Conservation (phyloP, 2,329 filamentous ascomycete genomes). For the Aureobasidium sp. region DNA sequence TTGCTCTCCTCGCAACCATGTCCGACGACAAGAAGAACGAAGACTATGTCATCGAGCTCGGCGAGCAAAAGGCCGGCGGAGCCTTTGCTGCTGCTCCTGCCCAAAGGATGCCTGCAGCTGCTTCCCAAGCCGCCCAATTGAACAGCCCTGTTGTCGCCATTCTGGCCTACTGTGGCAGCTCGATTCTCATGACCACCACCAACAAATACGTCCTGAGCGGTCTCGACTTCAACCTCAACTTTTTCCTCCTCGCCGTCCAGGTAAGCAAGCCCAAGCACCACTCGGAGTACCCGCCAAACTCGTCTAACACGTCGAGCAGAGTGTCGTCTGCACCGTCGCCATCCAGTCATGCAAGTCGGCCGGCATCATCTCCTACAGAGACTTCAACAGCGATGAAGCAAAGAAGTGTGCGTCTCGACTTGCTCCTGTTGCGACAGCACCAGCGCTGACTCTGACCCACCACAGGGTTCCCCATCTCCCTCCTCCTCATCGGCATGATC, state of each 20-base stretch:
- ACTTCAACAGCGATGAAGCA: slow-evolving; percentile 80
- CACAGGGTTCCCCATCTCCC: slow-evolving; percentile 87
- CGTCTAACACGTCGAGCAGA: slow-evolving; percentile 45
- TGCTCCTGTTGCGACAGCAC: neutral
- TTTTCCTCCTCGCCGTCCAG: slow-evolving; percentile 88
- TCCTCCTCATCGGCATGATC: slow-evolving; percentile 97
- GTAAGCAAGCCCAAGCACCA: slow-evolving; percentile 49
- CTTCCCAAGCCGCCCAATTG: slow-evolving; percentile 28
- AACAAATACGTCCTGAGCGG: slow-evolving; percentile 98
- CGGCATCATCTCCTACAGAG: slow-evolving; percentile 73
- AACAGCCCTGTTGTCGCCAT: slow-evolving; percentile 68
- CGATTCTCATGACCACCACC: slow-evolving; percentile 99
- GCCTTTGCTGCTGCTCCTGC: slow-evolving; percentile 28
- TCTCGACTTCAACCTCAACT: slow-evolving; percentile 86
- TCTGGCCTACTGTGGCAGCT: slow-evolving; percentile 82
- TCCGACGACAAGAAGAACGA: slow-evolving; percentile 80
- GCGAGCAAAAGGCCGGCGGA: slow-evolving; percentile 48
- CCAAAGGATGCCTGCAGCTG: slow-evolving; percentile 41
- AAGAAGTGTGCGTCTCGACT: slow-evolving; percentile 66
- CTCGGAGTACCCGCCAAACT: neutral
- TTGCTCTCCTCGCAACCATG: slow-evolving; percentile 44
- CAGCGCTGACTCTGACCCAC: neutral
- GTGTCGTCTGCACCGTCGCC: slow-evolving; percentile 75
- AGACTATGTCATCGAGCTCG: slow-evolving; percentile 64
- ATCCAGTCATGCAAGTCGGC: slow-evolving; percentile 75